These are phyloP conservation scores for Quercus glauca DNA, from an alignment of 306 rosid species.

Conservation along the genomic window DNA sequence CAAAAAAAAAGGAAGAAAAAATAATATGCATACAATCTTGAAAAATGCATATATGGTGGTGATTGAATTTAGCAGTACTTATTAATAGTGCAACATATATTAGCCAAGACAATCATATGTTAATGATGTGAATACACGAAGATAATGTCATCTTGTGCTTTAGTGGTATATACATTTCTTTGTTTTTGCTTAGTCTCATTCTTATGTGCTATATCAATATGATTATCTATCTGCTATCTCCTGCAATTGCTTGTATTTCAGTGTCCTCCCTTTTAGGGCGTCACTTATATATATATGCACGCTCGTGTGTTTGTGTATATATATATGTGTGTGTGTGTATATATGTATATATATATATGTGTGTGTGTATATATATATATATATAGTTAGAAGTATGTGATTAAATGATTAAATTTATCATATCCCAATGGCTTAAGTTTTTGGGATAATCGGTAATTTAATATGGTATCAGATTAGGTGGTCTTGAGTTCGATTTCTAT, in stretches of 20 bases:
- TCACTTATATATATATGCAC: neutral
- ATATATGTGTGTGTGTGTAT: too few species aligned
- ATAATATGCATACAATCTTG: neutral
- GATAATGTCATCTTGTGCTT: neutral
- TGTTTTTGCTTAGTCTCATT: neutral
- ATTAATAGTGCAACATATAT: neutral
- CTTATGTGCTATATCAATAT: neutral
- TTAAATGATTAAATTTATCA: too few species aligned
- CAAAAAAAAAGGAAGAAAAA: neutral
- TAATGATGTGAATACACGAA: neutral
- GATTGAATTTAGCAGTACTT: neutral
- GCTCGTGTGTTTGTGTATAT: too few species aligned
- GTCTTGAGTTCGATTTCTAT: too few species aligned
- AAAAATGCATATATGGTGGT: neutral
- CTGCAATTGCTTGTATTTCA: neutral
- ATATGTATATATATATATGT: too few species aligned
- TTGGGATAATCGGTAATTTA: too few species aligned
- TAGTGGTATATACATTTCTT: neutral
- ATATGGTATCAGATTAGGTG: too few species aligned
- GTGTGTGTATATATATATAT: too few species aligned
- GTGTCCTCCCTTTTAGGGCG: neutral
- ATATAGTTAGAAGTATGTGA: too few species aligned
- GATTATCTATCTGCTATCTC: neutral
- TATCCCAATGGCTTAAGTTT: too few species aligned
- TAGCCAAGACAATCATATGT: neutral